Base-by-base conservation (phyloP, 2,329 filamentous ascomycete genomes). In the Xylaria sp. region DNA sequence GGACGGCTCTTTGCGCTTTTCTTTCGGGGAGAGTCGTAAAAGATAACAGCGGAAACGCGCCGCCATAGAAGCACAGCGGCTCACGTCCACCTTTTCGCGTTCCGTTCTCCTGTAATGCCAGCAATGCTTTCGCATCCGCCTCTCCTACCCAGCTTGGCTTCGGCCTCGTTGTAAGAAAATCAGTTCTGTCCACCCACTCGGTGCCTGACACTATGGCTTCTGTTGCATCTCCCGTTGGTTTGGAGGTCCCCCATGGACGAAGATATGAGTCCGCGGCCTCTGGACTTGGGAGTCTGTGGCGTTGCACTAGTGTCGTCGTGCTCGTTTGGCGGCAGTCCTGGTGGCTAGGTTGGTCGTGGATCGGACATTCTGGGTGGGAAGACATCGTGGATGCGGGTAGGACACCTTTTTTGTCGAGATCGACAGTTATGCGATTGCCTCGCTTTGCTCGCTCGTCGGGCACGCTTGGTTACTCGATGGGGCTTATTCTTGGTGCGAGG, bases 401-500 rank as follows among this genome's bases (percentile, higher is more conserved):
- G 83, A 86, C 82, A 85, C 80, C 56, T 53, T 85, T 88, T 91
- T 97, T 91, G 95, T 97, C 95, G 90, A 90, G 91, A 87, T 93
- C 80, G 86, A 97, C 89, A 97, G 95, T 91, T 90, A 98, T 97
- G 95, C 94, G 95, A 97, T 97, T 97, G 93, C 92, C 83, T 79
- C 75, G 71, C 79, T 83, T 79, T 62, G 60, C 45, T 39, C 41
- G 65, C 55, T 70, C 30, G 60, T 50, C 60, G 58, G 34, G 63
- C 61, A 45, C 73, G 78, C 79, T 80, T 82, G 86, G 93, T 97
- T 97, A 98, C 95, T 97, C 94, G 94, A 98, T 97, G 95, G 95
- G 95, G 95, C 95, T 97, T 94, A 98, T 97, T 97, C 93, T 97
- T 92, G 95, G 94, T 88, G 92, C 94, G 94, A 97, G 93, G 92